These are phyloP conservation scores for Verticillium nonalfalfae DNA, from an alignment of 2,329 filamentous ascomycete species.

Conservation along the genomic window DNA sequence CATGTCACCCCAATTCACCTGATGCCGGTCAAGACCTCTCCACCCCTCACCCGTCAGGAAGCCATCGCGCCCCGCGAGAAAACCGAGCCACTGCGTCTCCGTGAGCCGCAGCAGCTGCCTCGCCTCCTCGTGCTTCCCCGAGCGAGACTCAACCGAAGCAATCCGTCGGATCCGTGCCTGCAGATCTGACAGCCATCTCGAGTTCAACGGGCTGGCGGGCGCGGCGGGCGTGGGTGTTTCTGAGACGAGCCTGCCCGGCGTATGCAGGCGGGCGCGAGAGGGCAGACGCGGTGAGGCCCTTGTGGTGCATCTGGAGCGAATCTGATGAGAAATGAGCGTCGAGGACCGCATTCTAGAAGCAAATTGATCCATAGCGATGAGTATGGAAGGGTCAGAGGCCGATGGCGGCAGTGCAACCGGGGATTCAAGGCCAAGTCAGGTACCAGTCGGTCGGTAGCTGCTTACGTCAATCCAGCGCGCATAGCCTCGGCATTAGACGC, in stretches of 20 bases:
- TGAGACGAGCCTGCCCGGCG: background rate
- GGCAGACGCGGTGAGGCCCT: background rate
- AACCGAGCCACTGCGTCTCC: slow-evolving; percentile 55
- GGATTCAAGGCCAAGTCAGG: too few species aligned
- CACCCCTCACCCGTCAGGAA: slow-evolving; percentile 57
- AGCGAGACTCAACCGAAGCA: background rate
- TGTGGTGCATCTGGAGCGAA: background rate
- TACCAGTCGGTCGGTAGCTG: background rate
- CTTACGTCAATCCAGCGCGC: background rate
- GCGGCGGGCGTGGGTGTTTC: background rate
- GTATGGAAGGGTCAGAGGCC: background rate
- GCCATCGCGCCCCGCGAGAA: slow-evolving; percentile 69
- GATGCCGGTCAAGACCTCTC: slow-evolving; percentile 57
- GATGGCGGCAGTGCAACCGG: background rate
- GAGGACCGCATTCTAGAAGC: background rate
- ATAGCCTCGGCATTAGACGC: background rate
- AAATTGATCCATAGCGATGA: background rate
- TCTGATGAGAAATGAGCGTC: background rate
- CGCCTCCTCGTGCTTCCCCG: background rate
- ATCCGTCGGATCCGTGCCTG: slow-evolving; percentile 13
- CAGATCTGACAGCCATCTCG: slow-evolving; percentile 21
- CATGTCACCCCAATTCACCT: slow-evolving; percentile 82
- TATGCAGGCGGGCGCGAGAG: background rate
- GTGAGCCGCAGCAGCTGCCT: slow-evolving; percentile 4
- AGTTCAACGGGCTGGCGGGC: slow-evolving; percentile 5